Base-by-base conservation (phyloP, 1,284 basidiomycete species). In the Cutaneotrichosporon dermatis region DNA sequence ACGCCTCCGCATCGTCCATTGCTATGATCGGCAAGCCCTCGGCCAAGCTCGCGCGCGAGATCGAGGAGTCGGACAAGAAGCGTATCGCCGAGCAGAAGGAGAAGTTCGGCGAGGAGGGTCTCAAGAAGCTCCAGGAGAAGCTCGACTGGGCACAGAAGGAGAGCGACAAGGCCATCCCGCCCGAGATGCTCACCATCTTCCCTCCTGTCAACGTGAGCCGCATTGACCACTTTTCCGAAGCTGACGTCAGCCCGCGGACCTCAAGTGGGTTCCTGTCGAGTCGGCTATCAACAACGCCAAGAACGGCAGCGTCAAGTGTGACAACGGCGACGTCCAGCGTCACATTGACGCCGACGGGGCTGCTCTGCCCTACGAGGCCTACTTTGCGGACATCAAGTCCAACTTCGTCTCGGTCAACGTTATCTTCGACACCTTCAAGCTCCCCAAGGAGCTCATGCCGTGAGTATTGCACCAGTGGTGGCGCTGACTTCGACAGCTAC, bases 221-320 rank as follows among this genome's bases (percentile, higher is more conserved):
- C 4, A 6, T 9, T 7, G n/a, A 35, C 2, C 12, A 10, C 36
- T 15, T 36, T 25, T 15, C 16, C 33, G 9, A 1, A 48, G 16
- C 55, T 55, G 12, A 56, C 46, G 5, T 5, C 35, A 78, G 75
- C 75, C 94, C 25, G 86, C 88, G 69, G 90, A 86, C 64, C 94
- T 99, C 69, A 85, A 88, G 6, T 99, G 95, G 93, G 94, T 99
- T 60, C 86, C 89, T 1, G 93, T 99, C 2, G 85, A 93, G 68
- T 95, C 76, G 39, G 69, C 75, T 51, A 66, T 78, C 63, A 77
- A 76, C 58, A 72, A 74, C 51, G 70, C 70, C 1, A 57, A 58
- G 3, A 69, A 69, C 1, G 61, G 71, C 45, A 53, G 52, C 1
- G 43, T 64, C 35, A 52, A 48, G 39, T 56, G 58, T 35, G 73